These are phyloP conservation scores for Wickerhamomyces sp. DNA, from an alignment of 1,139 yeast species.

Conservation along the genomic window DNA sequence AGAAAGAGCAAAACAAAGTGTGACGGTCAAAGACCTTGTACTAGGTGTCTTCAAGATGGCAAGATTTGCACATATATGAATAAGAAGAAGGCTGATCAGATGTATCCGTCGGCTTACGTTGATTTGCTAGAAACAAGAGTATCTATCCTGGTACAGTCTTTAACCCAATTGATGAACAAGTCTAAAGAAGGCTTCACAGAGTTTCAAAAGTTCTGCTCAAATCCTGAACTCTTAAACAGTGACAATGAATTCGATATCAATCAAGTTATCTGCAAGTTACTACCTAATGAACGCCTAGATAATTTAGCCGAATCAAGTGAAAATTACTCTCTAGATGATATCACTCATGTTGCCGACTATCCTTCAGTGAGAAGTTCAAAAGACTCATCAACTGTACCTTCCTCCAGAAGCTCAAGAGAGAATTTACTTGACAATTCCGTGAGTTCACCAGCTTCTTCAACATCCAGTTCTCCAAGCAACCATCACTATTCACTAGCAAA, in stretches of 20 bases:
- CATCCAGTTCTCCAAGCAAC: neutral
- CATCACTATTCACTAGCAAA: constrained; percentile 10
- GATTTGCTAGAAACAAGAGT: constrained; percentile 67
- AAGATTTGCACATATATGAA: constrained; percentile 74
- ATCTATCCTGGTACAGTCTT: constrained; percentile 53
- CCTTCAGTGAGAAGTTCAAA: constrained; percentile 3
- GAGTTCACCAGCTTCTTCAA: neutral
- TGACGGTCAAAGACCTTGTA: constrained; percentile 75
- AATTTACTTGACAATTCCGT: constrained; percentile 4
- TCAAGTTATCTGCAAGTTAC: constrained; percentile 19
- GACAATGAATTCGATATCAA: constrained; percentile 23
- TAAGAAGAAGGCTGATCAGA: constrained; percentile 57
- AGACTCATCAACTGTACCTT: constrained; percentile 4
- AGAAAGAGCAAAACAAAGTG: constrained; percentile 72
- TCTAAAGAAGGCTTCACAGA: constrained; percentile 28
- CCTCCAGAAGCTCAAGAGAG: constrained; percentile 7
- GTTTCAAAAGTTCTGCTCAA: constrained; percentile 13
- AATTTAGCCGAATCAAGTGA: constrained; percentile 22
- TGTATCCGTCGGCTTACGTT: constrained; percentile 64
- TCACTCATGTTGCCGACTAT: constrained; percentile 15
- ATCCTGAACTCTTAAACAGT: constrained; percentile 14
- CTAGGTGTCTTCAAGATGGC: constrained; percentile 63
- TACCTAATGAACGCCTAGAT: constrained; percentile 19
- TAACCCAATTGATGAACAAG: constrained; percentile 38
- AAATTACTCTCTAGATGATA: constrained; percentile 19